Conservation (phyloP, 345 rosid species). For the Lepidium aucheri region DNA sequence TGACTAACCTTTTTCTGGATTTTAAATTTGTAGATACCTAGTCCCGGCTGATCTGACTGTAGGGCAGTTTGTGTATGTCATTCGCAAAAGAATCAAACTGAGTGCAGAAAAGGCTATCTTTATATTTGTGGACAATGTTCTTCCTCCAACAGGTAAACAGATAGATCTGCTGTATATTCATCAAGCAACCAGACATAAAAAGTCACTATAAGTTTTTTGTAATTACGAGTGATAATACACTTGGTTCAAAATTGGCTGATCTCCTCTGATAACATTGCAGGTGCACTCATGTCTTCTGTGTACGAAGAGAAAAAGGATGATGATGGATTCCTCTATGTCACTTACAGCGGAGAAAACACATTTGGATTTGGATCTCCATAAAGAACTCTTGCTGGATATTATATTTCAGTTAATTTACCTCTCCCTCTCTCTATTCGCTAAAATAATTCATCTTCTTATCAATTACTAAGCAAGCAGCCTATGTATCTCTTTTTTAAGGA, state of each 20-base stretch:
- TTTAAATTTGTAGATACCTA: constrained; percentile 41
- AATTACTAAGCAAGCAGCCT: constrained; percentile 3
- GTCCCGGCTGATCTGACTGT: constrained; percentile 87
- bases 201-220: neutral
- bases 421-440: neutral
- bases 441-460: constrained; percentile 5
- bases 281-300: constrained; percentile 67
- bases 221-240: neutral
- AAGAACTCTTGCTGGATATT: neutral
- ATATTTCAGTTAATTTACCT: neutral
- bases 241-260: neutral
- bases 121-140: constrained; percentile 75
- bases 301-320: constrained; percentile 82
- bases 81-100: constrained; percentile 76
- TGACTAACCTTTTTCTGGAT: neutral
- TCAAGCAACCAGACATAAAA: neutral
- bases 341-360: constrained; percentile 86
- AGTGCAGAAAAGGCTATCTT: constrained; percentile 85
- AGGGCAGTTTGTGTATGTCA: constrained; percentile 83
- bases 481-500: constrained; percentile 7
- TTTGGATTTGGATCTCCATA: constrained; percentile 42
- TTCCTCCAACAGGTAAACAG: constrained; percentile 79
- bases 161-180: constrained; percentile 17
- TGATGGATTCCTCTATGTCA: constrained; percentile 80
- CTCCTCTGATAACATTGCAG: constrained; percentile 27